Conservation (phyloP, 352 stramenopile genomes). For the Globisporangium viniferum region DNA sequence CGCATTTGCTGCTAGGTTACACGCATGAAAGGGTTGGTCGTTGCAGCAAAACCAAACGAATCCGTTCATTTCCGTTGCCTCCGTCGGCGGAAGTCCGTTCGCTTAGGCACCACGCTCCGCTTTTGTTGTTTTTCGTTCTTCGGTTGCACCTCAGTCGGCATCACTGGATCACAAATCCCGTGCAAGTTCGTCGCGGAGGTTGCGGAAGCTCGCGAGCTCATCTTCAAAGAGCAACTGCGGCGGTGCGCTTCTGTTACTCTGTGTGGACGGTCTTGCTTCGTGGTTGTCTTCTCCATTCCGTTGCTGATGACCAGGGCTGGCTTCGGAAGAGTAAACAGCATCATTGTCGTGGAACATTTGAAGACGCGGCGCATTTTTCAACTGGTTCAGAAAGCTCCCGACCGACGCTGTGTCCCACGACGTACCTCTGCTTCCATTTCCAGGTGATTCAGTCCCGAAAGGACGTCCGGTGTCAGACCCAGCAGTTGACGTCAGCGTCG, state of each 20-base stretch:
- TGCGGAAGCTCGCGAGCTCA: conserved; percentile 72
- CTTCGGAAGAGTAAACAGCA: background rate
- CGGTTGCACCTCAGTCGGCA: background rate
- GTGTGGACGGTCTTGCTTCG: conserved; percentile 1
- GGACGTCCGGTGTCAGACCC: conserved; percentile 23
- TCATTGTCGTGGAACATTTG: conserved; percentile 22
- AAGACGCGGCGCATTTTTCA: conserved; percentile 74
- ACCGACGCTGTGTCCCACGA: conserved; percentile 62
- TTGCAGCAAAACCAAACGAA: no score
- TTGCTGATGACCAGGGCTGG: background rate
- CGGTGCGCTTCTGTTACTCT: conserved; percentile 1
- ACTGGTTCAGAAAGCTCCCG: conserved; percentile 72
- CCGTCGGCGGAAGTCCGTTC: no score
- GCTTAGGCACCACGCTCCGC: no score
- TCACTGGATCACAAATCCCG: conserved; percentile 24
- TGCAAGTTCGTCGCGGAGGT: conserved; percentile 61
- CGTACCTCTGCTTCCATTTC: conserved; percentile 10
- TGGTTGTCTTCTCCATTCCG: background rate
- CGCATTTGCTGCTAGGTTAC: background rate
- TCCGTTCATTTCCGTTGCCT: background rate
- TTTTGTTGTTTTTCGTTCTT: background rate
- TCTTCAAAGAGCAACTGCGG: conserved; percentile 60
- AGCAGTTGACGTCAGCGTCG: conserved; percentile 43
- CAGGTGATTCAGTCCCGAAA: conserved; percentile 19
- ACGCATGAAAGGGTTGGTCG: background rate